These are phyloP conservation scores for Castanospermum australe DNA, from an alignment of 306 rosid genomes.

Conservation along the genomic window DNA sequence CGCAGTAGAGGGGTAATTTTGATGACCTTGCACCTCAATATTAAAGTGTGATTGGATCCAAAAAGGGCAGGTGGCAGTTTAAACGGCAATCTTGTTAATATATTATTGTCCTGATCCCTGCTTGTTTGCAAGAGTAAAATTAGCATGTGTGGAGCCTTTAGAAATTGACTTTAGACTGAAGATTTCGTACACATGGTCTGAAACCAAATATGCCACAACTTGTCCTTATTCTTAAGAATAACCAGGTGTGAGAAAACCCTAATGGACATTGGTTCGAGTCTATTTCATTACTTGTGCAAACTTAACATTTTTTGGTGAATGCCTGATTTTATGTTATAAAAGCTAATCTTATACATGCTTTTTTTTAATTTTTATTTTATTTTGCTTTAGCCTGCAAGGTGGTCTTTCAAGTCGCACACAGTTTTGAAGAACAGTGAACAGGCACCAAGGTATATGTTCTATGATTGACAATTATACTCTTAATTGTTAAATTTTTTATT, in stretches of 20 bases:
- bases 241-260: not conserved
- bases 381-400: constrained; percentile 72
- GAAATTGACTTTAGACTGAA: not conserved
- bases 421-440: constrained; percentile 88
- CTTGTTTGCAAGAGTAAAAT: constrained; percentile 6
- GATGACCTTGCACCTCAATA: not conserved
- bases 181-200: constrained; percentile 5
- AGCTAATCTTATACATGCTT: constrained; percentile 1
- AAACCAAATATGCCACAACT: constrained; percentile 3
- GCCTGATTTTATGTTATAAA: constrained; percentile 17
- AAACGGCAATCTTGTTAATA: constrained; percentile 2
- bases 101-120: not conserved
- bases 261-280: not conserved
- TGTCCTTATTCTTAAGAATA: constrained; percentile 7
- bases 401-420: constrained; percentile 89
- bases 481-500: not conserved
- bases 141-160: constrained; percentile 1
- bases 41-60: constrained; percentile 24
- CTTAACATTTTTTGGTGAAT: not conserved
- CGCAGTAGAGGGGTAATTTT: not conserved
- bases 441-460: constrained; percentile 73
- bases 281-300: constrained; percentile 8
- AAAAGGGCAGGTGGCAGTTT: constrained; percentile 13
- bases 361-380: constrained; percentile 16
- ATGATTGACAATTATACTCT: constrained; percentile 8